These are phyloP conservation scores for Claviceps arundinis DNA, from an alignment of 2,329 filamentous ascomycete genomes.

Conservation along the genomic window DNA sequence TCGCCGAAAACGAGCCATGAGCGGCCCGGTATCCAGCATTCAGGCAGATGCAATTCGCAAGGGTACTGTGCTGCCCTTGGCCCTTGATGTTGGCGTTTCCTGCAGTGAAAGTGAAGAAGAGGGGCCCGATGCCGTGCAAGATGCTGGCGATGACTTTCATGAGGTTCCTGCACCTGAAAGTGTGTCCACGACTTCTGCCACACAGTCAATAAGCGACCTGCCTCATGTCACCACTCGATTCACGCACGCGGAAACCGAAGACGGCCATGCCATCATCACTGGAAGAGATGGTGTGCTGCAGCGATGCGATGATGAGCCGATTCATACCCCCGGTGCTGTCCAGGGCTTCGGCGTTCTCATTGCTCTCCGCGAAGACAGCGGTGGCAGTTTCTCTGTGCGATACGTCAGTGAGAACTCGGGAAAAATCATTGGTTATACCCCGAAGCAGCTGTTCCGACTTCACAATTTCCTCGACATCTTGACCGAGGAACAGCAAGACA, in stretches of 20 bases:
- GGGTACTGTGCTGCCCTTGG: constrained; percentile 20
- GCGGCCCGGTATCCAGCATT: constrained; percentile 30
- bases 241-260: constrained; percentile 61
- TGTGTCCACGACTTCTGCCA: constrained; percentile 10
- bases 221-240: constrained; percentile 58
- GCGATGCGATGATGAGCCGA: constrained; percentile 81
- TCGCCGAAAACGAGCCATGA: constrained; percentile 21
- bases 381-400: constrained; percentile 55
- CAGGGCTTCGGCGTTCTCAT: constrained; percentile 71
- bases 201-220: constrained; percentile 21
- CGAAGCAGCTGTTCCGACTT: constrained; percentile 60
- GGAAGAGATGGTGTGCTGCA: constrained; percentile 63
- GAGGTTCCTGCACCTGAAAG: constrained; percentile 2
- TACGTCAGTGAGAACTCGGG: constrained; percentile 73
- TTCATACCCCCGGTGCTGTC: constrained; percentile 71
- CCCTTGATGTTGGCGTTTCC: constrained; percentile 19
- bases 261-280: constrained; percentile 72
- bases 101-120: constrained; percentile 19
- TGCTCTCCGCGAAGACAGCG: constrained; percentile 56
- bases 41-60: constrained; percentile 30
- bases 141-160: not conserved
- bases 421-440: constrained; percentile 61
- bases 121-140: not conserved
- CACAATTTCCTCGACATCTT: constrained; percentile 73
- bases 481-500: constrained; percentile 71